Base-by-base conservation (phyloP, 805 yeast genomes). In the Vanderwaltozyma yarrowii region DNA sequence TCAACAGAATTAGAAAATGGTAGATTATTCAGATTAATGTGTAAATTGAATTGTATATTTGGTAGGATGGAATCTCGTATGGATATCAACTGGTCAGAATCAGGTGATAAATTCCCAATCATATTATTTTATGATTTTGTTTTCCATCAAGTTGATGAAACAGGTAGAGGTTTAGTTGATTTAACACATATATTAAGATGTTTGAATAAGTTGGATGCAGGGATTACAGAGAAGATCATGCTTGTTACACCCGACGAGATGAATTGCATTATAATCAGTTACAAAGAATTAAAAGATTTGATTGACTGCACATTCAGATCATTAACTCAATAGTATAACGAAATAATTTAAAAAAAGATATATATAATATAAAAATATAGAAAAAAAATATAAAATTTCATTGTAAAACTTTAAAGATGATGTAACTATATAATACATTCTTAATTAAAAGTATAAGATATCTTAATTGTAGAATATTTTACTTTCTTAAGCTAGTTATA, bases 201-300 rank as follows among this genome's bases (percentile, higher is more conserved):
- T 50, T 65, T 92, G 51, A 89, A 89, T 62, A 92, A 89, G 60
- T 66, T 92, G 46, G 98, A 92, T 55, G 94, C 89, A 5, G 97
- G 96, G 1, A 71, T 80, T 25, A 87, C 84, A 36, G 98, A 92
- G 60, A 77, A 74, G 47, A 61, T 92, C 13, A 64, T 88, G 56
- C 69, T 92, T 37, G 85, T 86, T 1, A 79, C 92, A 25, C 73
- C 80, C 10, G 95, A 88, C 57, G 95, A 86, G 54, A 79, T 78
- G 65, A 80, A 76, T 32, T 87, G 96, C 57, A 65, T 92, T 43
- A 78, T 92, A 30, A 80, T 85, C 38, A 76, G 88, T 49, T 92
- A 81, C 59, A 82, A 81, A 62, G 95, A 87, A 60, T 65, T 92
- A 45, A 75, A 78, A 56, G 80, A 74, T 46, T 61, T 82, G 49